These are phyloP conservation scores for Fusarium coicis DNA, from an alignment of 2,329 filamentous ascomycete species.

Conservation along the genomic window DNA sequence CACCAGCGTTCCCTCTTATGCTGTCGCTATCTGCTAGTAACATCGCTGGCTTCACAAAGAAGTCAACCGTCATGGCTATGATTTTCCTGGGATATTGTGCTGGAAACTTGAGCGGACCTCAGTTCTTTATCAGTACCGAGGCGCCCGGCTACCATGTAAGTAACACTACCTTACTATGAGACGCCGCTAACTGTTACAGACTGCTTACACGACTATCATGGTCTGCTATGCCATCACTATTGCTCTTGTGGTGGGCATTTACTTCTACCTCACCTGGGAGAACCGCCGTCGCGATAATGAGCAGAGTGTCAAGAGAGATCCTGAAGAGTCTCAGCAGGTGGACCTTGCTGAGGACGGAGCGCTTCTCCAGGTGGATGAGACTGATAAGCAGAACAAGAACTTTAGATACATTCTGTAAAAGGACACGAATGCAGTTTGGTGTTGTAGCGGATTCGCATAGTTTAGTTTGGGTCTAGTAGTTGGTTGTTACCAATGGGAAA, in stretches of 20 bases:
- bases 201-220: slow-evolving; percentile 4
- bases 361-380: slow-evolving; percentile 5
- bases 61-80: slow-evolving; percentile 15
- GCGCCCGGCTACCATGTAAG: not conserved
- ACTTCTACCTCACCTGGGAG: slow-evolving; percentile 4
- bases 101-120: slow-evolving; percentile 4
- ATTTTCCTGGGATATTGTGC: slow-evolving; percentile 15
- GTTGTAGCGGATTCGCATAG: not conserved
- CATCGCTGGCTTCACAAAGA: slow-evolving; percentile 14
- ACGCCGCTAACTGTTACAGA: not conserved
- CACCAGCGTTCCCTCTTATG: slow-evolving; percentile 8
- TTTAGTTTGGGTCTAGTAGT: not conserved
- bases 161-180: no score
- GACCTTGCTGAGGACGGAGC: not conserved
- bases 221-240: slow-evolving; percentile 5
- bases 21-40: not conserved
- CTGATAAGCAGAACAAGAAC: slow-evolving; percentile 8
- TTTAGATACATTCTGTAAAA: slow-evolving; percentile 6
- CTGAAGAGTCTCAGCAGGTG: not conserved
- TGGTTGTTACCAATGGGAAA: accelerated
- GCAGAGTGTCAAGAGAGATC: slow-evolving; percentile 10
- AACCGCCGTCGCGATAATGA: slow-evolving; percentile 8
- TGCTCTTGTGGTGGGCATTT: not conserved
- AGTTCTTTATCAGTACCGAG: slow-evolving; percentile 15
- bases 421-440: no score